Conservation (phyloP, 768 basidiomycete species). For the Paxillus ammoniavirescens region DNA sequence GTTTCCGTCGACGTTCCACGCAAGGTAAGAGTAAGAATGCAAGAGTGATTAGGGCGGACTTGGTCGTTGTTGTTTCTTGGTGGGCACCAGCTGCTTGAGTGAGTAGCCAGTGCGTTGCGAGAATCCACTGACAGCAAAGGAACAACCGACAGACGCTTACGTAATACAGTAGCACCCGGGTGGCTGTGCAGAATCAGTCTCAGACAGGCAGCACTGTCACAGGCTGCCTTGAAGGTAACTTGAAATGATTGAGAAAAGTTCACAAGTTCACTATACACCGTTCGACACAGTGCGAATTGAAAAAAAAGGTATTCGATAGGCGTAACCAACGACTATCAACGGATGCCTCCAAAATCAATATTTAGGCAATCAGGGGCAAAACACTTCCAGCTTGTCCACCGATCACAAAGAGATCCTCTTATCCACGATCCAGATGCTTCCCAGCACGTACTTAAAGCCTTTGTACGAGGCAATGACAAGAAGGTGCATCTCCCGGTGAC, state of each 20-base stretch:
- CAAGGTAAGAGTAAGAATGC: constrained; percentile 3
- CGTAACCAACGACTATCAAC: not conserved
- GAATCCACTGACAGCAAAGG: constrained; percentile 26
- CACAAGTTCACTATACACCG: not conserved
- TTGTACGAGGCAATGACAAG: constrained; percentile 69
- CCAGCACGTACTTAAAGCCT: constrained; percentile 83
- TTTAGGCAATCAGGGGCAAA: constrained; percentile 87
- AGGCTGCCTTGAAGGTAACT: too few relatives aligned
- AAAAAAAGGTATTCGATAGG: not conserved
- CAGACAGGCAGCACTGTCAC: too few relatives aligned
- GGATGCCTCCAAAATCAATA: constrained; percentile 80
- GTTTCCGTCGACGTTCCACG: not conserved
- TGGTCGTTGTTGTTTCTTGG: constrained; percentile 17
- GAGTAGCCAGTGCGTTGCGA: constrained; percentile 10
- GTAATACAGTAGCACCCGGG: constrained; percentile 17
- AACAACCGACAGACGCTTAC: constrained; percentile 29
- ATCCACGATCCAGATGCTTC: constrained; percentile 91
- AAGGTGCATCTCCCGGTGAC: constrained; percentile 44
- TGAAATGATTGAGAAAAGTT: not conserved
- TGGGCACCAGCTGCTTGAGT: constrained; percentile 14
- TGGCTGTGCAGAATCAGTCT: constrained; percentile 10
- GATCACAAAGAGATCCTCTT: constrained; percentile 93
- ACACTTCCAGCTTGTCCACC: constrained; percentile 96
- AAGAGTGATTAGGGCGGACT: not conserved
- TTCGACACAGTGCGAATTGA: not conserved